Conservation (phyloP, 306 rosid species). For the Cajanus cajan region DNA sequence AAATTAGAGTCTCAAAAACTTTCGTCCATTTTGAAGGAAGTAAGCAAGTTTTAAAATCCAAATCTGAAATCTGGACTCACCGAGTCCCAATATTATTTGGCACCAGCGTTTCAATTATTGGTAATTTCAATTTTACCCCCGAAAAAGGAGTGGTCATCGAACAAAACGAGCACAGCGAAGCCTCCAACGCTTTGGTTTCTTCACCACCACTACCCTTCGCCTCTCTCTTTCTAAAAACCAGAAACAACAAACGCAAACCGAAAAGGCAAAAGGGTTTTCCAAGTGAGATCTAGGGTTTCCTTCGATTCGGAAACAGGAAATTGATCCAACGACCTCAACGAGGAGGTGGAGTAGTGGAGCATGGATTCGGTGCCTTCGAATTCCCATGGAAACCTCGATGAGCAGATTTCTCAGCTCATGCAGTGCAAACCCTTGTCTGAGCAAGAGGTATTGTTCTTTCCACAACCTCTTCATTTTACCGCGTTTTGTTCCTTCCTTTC, state of each 20-base stretch:
- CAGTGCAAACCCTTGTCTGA: constrained; percentile 99
- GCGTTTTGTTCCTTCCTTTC: background rate
- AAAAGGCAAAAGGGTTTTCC: constrained; percentile 39
- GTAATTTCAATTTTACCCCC: constrained; percentile 30
- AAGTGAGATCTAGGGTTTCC: constrained; percentile 58
- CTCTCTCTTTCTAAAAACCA: constrained; percentile 17
- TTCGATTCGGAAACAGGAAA: constrained; percentile 27
- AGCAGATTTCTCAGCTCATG: constrained; percentile 97
- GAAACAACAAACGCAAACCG: constrained; percentile 25
- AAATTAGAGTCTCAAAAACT: too few species aligned
- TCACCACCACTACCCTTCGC: constrained; percentile 39
- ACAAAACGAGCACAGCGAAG: constrained; percentile 40
- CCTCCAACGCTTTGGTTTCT: constrained; percentile 45
- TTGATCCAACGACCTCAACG: constrained; percentile 34
- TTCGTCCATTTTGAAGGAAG: background rate
- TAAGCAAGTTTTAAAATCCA: background rate
- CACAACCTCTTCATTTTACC: background rate
- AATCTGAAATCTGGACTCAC: background rate
- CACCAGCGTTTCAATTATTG: background rate
- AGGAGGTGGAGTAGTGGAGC: constrained; percentile 22
- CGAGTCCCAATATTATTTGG: background rate
- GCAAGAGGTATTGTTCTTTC: constrained; percentile 57
- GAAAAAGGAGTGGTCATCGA: constrained; percentile 38
- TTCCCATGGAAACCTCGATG: constrained; percentile 84
- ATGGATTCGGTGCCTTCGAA: constrained; percentile 87